phyloP scores from a whole-genome alignment of 2,329 filamentous ascomycete species.

The Pseudogymnoascus sp. region DNA sequence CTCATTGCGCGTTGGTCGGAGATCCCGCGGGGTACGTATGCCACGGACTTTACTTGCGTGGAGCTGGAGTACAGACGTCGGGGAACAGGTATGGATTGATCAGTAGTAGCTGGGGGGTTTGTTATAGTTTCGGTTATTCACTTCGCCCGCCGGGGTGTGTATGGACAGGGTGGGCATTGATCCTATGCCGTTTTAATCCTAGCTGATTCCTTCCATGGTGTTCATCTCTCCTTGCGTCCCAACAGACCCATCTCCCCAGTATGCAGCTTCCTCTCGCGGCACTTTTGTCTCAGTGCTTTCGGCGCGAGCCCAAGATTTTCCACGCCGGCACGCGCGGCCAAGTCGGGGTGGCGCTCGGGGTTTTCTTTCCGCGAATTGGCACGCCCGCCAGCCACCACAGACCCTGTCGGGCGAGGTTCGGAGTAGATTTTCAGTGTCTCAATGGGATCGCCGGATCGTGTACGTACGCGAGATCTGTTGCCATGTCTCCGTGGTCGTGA shows the following conservation, averaged over 20 bases:
- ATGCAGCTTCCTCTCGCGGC: neutral
- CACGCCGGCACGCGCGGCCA: neutral
- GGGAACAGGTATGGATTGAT: neutral
- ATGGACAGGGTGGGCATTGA: neutral
- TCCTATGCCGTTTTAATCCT: neutral
- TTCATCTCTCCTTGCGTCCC: neutral
- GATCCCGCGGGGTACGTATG: neutral
- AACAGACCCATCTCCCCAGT: neutral
- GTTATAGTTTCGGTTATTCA: neutral
- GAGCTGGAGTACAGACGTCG: neutral
- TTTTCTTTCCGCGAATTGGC: neutral
- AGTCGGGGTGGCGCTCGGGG: neutral
- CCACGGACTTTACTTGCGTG: neutral
- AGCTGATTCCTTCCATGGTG: neutral
- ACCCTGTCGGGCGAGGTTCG: neutral
- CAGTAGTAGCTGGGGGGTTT: neutral
- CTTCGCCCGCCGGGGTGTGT: neutral
- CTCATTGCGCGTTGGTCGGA: neutral
- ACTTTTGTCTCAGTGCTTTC: neutral
- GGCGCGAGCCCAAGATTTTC: neutral
- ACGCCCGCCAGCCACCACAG: neutral
- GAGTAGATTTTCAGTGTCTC: neutral
- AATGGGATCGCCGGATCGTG: neutral
- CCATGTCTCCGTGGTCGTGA: neutral
- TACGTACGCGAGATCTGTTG: neutral